phyloP scores from a whole-genome alignment of 78 protist species.

The Dictyostelium discoideum region dicty_2.7 NC_007089.4:526001-526500 shows the following conservation, averaged over 20 bases:
- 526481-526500: not conserved
- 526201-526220: not conserved
- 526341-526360: not conserved
- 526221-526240: not conserved
- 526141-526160: not conserved
- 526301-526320: not conserved
- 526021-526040: slow-evolving; percentile 32
- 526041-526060: slow-evolving; percentile 20
- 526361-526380: not conserved
- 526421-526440: not conserved
- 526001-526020: slow-evolving; percentile 37
- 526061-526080: slow-evolving; percentile 64
- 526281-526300: not conserved
- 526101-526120: not conserved
- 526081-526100: not conserved
- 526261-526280: not conserved
- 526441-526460: not conserved
- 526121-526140: not conserved
- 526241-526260: not conserved
- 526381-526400: not conserved
- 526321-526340: not conserved
- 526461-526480: not conserved
- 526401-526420: not conserved
- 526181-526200: not conserved
- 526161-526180: not conserved